Conservation (phyloP, 2,329 filamentous ascomycete genomes). For the Fusarium dimerum region DNA sequence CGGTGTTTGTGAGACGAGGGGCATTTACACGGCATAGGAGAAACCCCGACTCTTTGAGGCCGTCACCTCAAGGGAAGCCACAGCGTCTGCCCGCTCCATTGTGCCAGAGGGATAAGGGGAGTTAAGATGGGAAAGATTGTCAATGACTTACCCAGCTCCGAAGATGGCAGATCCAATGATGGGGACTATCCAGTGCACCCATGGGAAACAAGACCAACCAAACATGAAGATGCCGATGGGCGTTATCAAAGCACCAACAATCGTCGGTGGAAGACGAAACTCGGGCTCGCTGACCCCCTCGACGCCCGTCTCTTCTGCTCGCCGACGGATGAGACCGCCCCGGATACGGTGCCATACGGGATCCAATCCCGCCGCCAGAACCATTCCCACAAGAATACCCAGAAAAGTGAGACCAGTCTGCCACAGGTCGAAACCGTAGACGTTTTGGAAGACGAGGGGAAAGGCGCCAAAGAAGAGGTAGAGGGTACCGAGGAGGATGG, state of each 20-base stretch:
- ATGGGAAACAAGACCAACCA: conserved; percentile 77
- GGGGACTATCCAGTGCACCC: conserved; percentile 74
- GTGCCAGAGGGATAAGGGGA: background rate
- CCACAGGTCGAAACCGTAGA: conserved; percentile 77
- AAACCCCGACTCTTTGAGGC: background rate
- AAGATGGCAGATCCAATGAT: conserved; percentile 74
- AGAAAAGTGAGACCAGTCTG: conserved; percentile 80
- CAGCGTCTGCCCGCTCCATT: background rate
- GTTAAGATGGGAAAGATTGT: background rate
- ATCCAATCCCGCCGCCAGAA: conserved; percentile 61
- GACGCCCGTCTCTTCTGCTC: conserved; percentile 51
- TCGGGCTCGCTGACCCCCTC: conserved; percentile 75
- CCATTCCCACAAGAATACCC: conserved; percentile 69
- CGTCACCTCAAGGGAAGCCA: background rate
- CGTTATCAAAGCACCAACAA: conserved; percentile 74
- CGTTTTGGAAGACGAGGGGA: conserved; percentile 71
- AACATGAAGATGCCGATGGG: conserved; percentile 86
- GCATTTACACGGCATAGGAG: conserved; percentile 1
- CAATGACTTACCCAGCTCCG: conserved; percentile 62
- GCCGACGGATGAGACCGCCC: conserved; percentile 54
- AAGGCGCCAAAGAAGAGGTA: conserved; percentile 94
- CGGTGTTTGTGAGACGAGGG: conserved; percentile 10
- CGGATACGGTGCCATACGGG: conserved; percentile 68
- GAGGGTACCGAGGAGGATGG: conserved; percentile 81
- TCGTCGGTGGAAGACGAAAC: conserved; percentile 76